Conservation (phyloP, 2,329 filamentous ascomycete genomes). For the Botryotinia convoluta region DNA sequence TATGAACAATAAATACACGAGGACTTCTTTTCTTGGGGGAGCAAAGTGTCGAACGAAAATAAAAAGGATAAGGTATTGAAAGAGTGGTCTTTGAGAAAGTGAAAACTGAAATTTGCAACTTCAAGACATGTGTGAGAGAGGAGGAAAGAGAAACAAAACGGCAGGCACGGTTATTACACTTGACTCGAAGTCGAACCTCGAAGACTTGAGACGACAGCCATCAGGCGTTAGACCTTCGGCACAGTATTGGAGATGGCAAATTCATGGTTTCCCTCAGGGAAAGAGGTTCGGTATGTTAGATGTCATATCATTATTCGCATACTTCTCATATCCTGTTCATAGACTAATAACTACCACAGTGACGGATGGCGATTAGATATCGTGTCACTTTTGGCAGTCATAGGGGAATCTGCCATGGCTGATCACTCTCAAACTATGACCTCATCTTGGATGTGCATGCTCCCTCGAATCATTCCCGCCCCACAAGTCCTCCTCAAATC, state of each 20-base stretch:
- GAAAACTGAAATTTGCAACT: not conserved
- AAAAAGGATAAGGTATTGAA: not conserved
- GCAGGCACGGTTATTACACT: not conserved
- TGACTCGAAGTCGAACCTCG: not conserved
- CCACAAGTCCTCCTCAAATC: slow-evolving; percentile 61
- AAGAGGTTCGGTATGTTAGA: slow-evolving; percentile 15
- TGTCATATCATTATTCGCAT: not conserved
- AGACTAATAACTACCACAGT: slow-evolving; percentile 11
- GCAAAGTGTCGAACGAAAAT: not conserved
- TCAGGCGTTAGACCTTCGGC: not conserved
- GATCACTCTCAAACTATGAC: slow-evolving; percentile 59
- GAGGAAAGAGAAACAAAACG: not conserved
- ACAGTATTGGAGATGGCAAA: slow-evolving; percentile 4
- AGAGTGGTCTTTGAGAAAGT: not conserved
- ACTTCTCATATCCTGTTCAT: not conserved
- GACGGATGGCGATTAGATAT: slow-evolving; percentile 57
- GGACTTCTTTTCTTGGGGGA: not conserved
- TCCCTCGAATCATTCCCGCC: slow-evolving; percentile 60
- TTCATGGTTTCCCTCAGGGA: slow-evolving; percentile 29
- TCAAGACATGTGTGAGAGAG: not conserved
- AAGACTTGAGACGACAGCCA: not conserved
- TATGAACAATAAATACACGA: not conserved
- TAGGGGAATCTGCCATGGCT: slow-evolving; percentile 58
- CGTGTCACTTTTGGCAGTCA: slow-evolving; percentile 60
- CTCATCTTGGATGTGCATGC: slow-evolving; percentile 54